These are phyloP conservation scores for Nicotiana tabacum DNA, from an alignment of 257 asterid species.

Conservation along the genomic window DNA sequence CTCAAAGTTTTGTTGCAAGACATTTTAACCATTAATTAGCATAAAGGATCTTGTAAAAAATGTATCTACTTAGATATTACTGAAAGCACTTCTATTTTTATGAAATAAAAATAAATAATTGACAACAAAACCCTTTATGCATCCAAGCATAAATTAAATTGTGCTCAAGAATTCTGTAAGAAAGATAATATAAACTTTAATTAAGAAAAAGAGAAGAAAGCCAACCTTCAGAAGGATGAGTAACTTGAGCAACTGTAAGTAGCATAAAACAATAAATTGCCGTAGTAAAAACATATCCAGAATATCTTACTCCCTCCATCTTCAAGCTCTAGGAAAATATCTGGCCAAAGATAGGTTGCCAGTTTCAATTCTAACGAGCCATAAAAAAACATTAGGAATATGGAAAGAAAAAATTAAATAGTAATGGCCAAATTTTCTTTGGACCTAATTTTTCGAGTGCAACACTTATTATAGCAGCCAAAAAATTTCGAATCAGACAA, in stretches of 20 bases:
- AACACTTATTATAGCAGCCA: too few relatives aligned
- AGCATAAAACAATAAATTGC: slow-evolving; percentile 10
- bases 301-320: slow-evolving; percentile 14
- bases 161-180: not conserved
- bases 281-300: slow-evolving; percentile 9
- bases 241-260: slow-evolving; percentile 12
- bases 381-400: too few relatives aligned
- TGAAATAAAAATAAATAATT: not conserved
- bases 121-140: not conserved
- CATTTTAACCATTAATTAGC: too few relatives aligned
- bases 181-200: not conserved
- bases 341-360: not conserved
- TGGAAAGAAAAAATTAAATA: too few relatives aligned
- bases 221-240: slow-evolving; percentile 27
- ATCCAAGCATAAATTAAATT: not conserved
- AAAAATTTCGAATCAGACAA: too few relatives aligned
- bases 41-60: too few relatives aligned
- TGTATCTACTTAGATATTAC: not conserved
- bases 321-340: not conserved
- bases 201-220: not conserved
- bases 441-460: too few relatives aligned
- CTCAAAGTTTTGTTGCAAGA: too few relatives aligned
- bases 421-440: too few relatives aligned
- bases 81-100: not conserved
- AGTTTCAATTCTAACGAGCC: not conserved